Evolutionary conservation across 768 basidiomycete species (phyloP).

Genomic region (Rhodotorula kratochvilovae): DNA sequence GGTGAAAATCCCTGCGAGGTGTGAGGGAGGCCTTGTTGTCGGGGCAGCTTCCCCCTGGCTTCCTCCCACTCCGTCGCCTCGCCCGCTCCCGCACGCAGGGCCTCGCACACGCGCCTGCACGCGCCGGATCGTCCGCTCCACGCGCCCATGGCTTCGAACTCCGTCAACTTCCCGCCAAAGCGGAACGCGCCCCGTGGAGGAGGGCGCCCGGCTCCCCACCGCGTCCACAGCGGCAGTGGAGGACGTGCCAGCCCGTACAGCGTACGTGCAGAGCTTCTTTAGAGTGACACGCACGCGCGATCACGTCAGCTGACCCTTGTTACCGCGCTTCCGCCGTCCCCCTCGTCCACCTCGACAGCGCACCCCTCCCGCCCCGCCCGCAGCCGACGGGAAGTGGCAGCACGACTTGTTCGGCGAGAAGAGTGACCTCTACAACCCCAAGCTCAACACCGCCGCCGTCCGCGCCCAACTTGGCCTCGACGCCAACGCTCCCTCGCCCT

Average conservation of each 20-base stretch:
- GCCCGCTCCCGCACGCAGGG: neutral
- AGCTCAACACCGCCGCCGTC: slow-evolving; percentile 20
- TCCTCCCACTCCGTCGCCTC: neutral
- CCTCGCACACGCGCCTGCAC: neutral
- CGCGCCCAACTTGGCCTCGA: neutral
- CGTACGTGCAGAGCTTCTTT: neutral
- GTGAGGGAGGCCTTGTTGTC: no score
- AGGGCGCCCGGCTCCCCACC: slow-evolving; percentile 4
- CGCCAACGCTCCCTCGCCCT: neutral
- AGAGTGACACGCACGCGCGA: neutral
- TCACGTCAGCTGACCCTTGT: neutral
- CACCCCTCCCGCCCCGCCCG: neutral
- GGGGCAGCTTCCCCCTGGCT: no score
- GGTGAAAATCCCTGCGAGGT: no score
- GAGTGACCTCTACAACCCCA: slow-evolving; percentile 31
- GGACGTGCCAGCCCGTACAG: slow-evolving; percentile 1
- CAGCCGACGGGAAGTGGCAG: slow-evolving; percentile 33
- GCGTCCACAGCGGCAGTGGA: neutral
- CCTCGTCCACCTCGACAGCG: neutral
- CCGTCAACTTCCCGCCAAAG: neutral
- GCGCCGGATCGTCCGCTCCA: neutral
- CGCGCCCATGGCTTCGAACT: neutral
- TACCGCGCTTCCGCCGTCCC: neutral
- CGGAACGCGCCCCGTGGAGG: neutral
- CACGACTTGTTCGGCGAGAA: slow-evolving; percentile 37